These are phyloP conservation scores for Polyporus arcularius DNA, from an alignment of 768 basidiomycete genomes.

Conservation along the genomic window DNA sequence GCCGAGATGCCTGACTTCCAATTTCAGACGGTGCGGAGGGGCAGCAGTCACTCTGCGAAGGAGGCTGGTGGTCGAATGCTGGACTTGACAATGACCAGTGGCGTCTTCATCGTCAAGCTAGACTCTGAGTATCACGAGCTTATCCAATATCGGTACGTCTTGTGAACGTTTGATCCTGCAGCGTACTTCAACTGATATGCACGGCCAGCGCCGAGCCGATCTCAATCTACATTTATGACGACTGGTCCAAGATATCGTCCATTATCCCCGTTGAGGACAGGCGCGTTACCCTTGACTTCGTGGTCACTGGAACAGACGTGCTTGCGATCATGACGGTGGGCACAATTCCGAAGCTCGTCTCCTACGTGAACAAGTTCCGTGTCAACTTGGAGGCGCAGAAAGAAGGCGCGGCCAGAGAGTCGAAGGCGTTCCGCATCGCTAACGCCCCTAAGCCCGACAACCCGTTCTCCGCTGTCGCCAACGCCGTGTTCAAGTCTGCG, in stretches of 20 bases:
- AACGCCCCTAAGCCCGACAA: slow-evolving; percentile 76
- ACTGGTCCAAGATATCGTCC: slow-evolving; percentile 66
- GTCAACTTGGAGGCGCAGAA: slow-evolving; percentile 71
- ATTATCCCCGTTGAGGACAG: slow-evolving; percentile 43
- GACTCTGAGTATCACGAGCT: slow-evolving; percentile 79
- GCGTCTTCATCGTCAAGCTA: slow-evolving; percentile 62
- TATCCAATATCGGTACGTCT: slow-evolving; percentile 70
- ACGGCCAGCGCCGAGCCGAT: slow-evolving; percentile 71
- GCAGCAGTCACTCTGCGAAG: slow-evolving; percentile 39
- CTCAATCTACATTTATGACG: slow-evolving; percentile 72
- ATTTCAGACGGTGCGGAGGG: slow-evolving; percentile 72
- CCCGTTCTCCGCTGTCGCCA: slow-evolving; percentile 81
- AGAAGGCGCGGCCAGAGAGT: slow-evolving; percentile 77
- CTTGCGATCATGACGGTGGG: slow-evolving; percentile 68
- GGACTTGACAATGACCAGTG: slow-evolving; percentile 75
- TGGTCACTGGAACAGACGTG: slow-evolving; percentile 69
- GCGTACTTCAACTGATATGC: not conserved
- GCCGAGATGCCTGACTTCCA: slow-evolving; percentile 67
- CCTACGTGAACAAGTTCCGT: slow-evolving; percentile 73
- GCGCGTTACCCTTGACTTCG: slow-evolving; percentile 74
- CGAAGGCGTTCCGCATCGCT: slow-evolving; percentile 72
- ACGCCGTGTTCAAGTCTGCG: slow-evolving; percentile 79
- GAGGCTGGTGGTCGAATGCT: slow-evolving; percentile 52
- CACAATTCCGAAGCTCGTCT: slow-evolving; percentile 76
- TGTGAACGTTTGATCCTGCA: not conserved